Evolutionary conservation across 805 yeast genomes (phyloP).

Genomic region (Candida taoyuanica): DNA sequence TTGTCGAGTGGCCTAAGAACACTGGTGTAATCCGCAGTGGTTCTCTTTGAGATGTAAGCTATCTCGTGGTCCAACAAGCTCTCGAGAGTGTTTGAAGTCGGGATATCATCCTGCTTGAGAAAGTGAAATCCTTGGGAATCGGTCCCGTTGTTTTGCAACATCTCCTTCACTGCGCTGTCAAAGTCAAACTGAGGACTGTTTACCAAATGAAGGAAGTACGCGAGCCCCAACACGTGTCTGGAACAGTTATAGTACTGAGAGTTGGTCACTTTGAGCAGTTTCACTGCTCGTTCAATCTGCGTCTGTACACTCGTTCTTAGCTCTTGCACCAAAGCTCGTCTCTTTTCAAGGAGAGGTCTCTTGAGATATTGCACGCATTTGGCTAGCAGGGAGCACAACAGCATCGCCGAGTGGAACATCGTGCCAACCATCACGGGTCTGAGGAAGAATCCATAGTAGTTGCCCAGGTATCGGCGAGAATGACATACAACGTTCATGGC

Average conservation of each 20-base stretch:
- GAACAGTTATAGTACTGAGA: conserved; percentile 15
- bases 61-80: no score
- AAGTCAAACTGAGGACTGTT: conserved; percentile 19
- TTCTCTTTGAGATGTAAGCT: no score
- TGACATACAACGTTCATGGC: conserved; percentile 30
- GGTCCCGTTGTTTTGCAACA: not conserved
- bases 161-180: not conserved
- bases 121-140: not conserved
- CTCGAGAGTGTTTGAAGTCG: conserved; percentile 1
- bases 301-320: conserved; percentile 1
- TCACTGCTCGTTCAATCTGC: conserved; percentile 6
- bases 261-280: conserved; percentile 15
- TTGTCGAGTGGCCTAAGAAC: no score
- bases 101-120: not conserved
- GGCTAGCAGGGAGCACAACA: conserved; percentile 6
- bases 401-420: conserved; percentile 8
- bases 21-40: no score
- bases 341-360: not conserved
- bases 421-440: conserved; percentile 31
- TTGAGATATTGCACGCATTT: conserved; percentile 2
- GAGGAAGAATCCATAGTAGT: conserved; percentile 35
- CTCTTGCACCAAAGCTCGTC: conserved; percentile 7
- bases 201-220: conserved; percentile 12
- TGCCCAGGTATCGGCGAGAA: conserved; percentile 30
- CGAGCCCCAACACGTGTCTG: conserved; percentile 14